These are phyloP conservation scores for Phylloporus arenicola DNA, from an alignment of 768 basidiomycete genomes.

Conservation along the genomic window DNA sequence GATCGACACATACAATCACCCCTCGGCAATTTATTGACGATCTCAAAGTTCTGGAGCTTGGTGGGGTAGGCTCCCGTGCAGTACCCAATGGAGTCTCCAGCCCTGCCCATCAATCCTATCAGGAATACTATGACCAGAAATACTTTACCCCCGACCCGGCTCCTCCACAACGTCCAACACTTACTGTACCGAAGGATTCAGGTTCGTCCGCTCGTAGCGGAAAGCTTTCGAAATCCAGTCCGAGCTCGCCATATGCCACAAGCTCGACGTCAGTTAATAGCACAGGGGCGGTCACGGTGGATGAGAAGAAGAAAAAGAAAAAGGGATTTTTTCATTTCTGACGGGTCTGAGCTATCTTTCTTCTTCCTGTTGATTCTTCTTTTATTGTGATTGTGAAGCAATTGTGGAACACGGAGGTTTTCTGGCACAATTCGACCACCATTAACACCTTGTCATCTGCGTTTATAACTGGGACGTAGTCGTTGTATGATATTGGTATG, in stretches of 20 bases:
- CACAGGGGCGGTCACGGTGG: constrained; percentile 32
- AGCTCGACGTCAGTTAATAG: constrained; percentile 45
- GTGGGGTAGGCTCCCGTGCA: constrained; percentile 76
- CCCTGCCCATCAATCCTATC: constrained; percentile 48
- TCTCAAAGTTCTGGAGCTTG: constrained; percentile 78
- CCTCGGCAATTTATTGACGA: constrained; percentile 84
- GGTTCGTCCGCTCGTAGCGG: constrained; percentile 13
- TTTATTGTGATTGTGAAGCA: background rate
- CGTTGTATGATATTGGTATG: constrained; percentile 9
- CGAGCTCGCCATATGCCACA: constrained; percentile 46
- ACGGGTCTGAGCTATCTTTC: constrained; percentile 2
- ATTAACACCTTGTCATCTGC: background rate
- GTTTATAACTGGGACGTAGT: constrained; percentile 1
- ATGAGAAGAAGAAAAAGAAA: constrained; percentile 71
- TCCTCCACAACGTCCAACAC: constrained; percentile 26
- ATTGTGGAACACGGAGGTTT: background rate
- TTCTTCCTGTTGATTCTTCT: background rate
- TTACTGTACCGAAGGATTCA: constrained; percentile 25
- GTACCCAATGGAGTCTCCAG: constrained; percentile 63
- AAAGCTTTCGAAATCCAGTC: constrained; percentile 33
- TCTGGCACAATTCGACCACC: background rate
- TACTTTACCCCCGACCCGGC: constrained; percentile 47
- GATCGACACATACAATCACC: constrained; percentile 83
- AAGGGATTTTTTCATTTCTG: constrained; percentile 67
- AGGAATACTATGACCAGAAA: constrained; percentile 76